phyloP scores from a whole-genome alignment of 202 grass and related monocot genomes.

The Carex sylvatica region DNA sequence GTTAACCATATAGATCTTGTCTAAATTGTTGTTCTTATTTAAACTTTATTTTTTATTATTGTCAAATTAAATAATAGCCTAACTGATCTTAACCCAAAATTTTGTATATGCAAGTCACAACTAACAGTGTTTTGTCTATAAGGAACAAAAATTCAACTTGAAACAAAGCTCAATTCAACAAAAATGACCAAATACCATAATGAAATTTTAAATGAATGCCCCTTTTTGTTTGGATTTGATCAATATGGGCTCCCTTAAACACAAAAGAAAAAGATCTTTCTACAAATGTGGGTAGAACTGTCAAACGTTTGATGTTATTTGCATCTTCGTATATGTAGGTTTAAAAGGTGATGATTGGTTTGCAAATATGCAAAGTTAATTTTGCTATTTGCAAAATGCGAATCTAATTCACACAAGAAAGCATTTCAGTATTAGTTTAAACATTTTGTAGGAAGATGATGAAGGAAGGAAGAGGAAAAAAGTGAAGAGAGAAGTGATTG shows the following conservation, averaged over 20 bases:
- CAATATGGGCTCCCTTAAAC: neutral
- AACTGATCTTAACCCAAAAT: neutral
- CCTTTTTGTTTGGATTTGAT: neutral
- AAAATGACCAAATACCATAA: neutral
- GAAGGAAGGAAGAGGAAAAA: conserved; percentile 50
- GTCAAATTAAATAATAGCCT: neutral
- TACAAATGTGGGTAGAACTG: neutral
- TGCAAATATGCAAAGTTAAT: neutral
- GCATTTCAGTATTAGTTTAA: neutral
- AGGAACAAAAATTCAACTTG: neutral
- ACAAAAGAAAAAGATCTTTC: neutral
- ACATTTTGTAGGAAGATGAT: conserved; percentile 53
- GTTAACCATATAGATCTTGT: neutral
- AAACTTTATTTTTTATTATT: neutral
- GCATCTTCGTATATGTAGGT: neutral
- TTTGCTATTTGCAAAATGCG: conserved; percentile 17
- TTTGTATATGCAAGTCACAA: neutral
- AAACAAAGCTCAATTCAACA: neutral
- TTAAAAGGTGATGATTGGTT: neutral
- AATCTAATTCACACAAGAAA: conserved; percentile 18
- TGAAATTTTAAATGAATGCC: neutral
- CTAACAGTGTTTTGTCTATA: neutral
- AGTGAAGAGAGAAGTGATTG: conserved; percentile 58
- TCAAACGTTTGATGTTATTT: neutral
- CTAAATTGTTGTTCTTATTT: neutral